Base-by-base conservation (phyloP, 2,329 filamentous ascomycete genomes). In the Fusarium ramigenum region DNA sequence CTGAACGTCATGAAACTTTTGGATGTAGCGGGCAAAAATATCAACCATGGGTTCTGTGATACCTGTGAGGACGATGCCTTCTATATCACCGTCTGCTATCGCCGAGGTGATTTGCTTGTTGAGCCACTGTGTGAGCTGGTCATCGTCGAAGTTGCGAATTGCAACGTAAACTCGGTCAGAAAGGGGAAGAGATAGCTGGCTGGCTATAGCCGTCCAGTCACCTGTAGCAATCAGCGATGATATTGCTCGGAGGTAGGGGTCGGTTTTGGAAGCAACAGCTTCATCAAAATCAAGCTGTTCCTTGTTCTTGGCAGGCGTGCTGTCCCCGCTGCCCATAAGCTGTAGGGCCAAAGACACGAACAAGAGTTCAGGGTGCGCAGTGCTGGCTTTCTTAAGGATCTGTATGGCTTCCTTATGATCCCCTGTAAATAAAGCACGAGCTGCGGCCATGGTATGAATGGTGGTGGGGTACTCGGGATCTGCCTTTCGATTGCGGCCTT, bases 191-290 rank as follows among this genome's bases (percentile, higher is more conserved):
- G 93, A 92, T 25, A 87, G 85, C 78, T 95, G 93, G 72, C 92
- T 89, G 43, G 93, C 91, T 44, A 96, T 92, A 44, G 88, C 87
- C 23, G 88, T 85, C 94, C 94, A 96, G 79, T 94, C 89, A 9
- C 92, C 92, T 0, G 91, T 93, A 15, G 92, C 91, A 69, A 96
- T 93, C 73, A 93, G 91, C 7, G 91, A 91, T 30, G 94, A 93
- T 53, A 96, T 92, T 10, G 93, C 93, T 62, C 93, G 91, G 30
- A 96, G 87, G 78, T 95, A 96, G 0, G 93, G 92, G 76, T 96
- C 93, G 0, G 91, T 90, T 69, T 92, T 89, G 66, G 88, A 89
- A 32, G 90, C 88, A 19, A 89, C 85, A 5, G 84, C 84, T 63
- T 89, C 87, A 78, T 90, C 88, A 75, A 90, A 88, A 74, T 90